phyloP scores from a whole-genome alignment of 2,329 filamentous ascomycete species.

The Aureobasidium pullulans region DNA sequence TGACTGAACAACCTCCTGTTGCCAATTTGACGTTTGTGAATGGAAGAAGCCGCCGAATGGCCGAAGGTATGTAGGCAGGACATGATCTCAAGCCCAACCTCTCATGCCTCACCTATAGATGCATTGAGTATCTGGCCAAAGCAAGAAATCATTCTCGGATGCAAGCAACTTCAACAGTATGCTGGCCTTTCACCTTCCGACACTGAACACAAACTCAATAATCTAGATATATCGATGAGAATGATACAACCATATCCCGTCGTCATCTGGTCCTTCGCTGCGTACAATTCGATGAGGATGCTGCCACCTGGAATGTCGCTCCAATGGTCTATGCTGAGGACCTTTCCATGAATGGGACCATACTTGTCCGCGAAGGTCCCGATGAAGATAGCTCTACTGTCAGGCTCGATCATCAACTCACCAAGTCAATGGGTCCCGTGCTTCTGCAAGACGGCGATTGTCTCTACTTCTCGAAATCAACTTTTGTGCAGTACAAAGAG shows the following conservation, averaged over 20 bases:
- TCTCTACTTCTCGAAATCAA: conserved; percentile 26
- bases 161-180: conserved; percentile 20
- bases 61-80: background rate
- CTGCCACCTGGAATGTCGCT: conserved; percentile 25
- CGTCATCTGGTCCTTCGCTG: conserved; percentile 41
- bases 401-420: conserved; percentile 16
- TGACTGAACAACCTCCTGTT: background rate
- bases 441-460: conserved; percentile 39
- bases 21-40: background rate
- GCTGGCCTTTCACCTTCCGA: background rate
- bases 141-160: conserved; percentile 22
- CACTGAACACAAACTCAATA: background rate
- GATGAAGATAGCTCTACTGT: conserved; percentile 10
- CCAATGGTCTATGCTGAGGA: conserved; percentile 43
- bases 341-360: conserved; percentile 38
- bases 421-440: conserved; percentile 28
- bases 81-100: background rate
- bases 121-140: conserved; percentile 11
- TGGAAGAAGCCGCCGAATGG: background rate
- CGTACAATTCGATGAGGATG: conserved; percentile 37
- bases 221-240: conserved; percentile 17
- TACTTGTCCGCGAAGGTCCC: conserved; percentile 26
- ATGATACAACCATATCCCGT: conserved; percentile 35
- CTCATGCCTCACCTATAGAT: background rate
- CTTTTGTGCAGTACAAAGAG: conserved; percentile 16